A percentile compares a stretch with the other conserved stretches of the same genome.
These are phyloP conservation scores for Sporisorium reilianum DNA, from an alignment of 1,284 basidiomycete genomes.

Conservation along the genomic window DNA sequence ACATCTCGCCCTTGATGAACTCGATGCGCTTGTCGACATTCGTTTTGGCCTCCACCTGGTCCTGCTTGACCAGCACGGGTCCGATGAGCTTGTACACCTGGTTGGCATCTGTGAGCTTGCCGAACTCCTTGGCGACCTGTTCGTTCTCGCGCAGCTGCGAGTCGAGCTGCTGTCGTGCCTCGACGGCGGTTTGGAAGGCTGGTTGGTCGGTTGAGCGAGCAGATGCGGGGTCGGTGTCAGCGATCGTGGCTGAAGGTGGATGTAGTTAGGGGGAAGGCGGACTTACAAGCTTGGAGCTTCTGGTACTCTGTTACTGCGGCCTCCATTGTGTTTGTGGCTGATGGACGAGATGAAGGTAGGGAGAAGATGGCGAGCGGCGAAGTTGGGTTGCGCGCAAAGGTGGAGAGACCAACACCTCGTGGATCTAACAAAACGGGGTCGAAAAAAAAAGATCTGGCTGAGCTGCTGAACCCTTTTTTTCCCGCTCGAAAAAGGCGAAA, in stretches of 20 bases:
- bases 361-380: not conserved
- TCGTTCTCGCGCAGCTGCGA: slow-evolving; percentile 91
- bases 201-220: not conserved
- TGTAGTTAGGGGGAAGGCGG: too few relatives aligned
- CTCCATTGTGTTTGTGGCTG: slow-evolving; percentile 34
- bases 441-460: not conserved
- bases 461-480: not conserved
- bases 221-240: too few relatives aligned
- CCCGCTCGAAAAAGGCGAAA: not conserved
- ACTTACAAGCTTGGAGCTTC: slow-evolving; percentile 52
- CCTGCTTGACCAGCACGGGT: slow-evolving; percentile 89
- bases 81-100: slow-evolving; percentile 92
- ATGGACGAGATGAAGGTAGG: slow-evolving; percentile 3
- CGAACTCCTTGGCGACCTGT: slow-evolving; percentile 92
- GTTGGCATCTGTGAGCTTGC: slow-evolving; percentile 80
- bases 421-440: not conserved
- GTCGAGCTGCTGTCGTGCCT: slow-evolving; percentile 61
- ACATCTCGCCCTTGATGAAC: slow-evolving; percentile 93
- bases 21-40: slow-evolving; percentile 93
- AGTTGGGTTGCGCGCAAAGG: slow-evolving; percentile 10
- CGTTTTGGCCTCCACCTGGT: slow-evolving; percentile 84
- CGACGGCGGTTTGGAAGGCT: slow-evolving; percentile 58
- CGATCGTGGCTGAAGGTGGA: not conserved
- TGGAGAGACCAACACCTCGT: slow-evolving; percentile 11
- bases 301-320: slow-evolving; percentile 46